Percentiles rank a stretch among this genome's conserved stretches.
Conservation (phyloP, 1,139 yeast genomes). For the Nakaseomyces sp. region DNA sequence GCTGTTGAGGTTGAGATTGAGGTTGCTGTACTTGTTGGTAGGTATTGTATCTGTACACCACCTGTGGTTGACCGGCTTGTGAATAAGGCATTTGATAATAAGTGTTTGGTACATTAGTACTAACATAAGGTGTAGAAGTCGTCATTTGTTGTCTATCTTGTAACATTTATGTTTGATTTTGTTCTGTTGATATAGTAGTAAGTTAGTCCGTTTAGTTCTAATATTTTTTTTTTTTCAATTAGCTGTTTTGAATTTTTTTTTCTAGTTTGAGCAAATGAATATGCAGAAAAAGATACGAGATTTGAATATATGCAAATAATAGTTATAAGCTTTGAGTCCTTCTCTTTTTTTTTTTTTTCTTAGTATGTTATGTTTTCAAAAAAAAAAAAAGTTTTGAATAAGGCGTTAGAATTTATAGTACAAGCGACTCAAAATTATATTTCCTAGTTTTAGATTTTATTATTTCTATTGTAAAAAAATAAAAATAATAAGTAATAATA, state of each 20-base stretch:
- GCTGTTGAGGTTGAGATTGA: too few species aligned
- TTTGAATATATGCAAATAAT: not conserved
- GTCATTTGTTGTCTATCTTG: constrained; percentile 5
- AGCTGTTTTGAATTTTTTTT: too few species aligned
- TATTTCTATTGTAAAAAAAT: not conserved
- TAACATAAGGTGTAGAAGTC: constrained; percentile 3
- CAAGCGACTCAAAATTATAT: not conserved
- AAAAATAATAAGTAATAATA: too few species aligned
- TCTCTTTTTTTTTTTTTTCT: not conserved
- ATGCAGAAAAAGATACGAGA: not conserved
- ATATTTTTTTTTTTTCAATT: too few species aligned
- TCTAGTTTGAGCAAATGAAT: not conserved
- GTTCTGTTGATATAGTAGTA: not conserved
- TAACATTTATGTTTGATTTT: not conserved
- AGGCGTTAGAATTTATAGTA: not conserved
- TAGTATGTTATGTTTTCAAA: not conserved
- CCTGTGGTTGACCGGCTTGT: not conserved
- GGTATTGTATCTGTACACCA: constrained; percentile 1
- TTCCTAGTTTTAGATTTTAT: not conserved
- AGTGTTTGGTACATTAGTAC: not conserved
- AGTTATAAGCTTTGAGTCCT: not conserved
- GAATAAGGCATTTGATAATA: not conserved
- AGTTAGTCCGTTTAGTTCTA: too few species aligned
- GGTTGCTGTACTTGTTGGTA: not conserved
- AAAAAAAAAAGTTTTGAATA: not conserved